These are phyloP conservation scores for Ophiocordyceps camponoti-rufipedis DNA, from an alignment of 2,329 filamentous ascomycete species.

Conservation along the genomic window DNA sequence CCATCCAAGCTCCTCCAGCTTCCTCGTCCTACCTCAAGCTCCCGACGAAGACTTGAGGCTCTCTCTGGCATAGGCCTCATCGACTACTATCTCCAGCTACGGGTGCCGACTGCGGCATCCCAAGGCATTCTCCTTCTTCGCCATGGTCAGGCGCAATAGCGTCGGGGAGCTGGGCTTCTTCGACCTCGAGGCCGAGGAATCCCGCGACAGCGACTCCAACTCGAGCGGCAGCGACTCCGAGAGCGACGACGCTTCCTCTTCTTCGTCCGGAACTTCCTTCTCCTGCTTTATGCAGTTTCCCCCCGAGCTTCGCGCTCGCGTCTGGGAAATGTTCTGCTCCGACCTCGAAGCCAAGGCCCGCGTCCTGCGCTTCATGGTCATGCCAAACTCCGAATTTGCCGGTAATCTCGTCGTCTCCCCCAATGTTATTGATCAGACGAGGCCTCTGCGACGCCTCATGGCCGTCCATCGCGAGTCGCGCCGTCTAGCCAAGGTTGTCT, in stretches of 20 bases:
- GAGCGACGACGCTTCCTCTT: not conserved
- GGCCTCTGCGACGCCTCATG: constrained; percentile 11
- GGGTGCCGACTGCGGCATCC: too few relatives aligned
- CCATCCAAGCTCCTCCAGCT: too few relatives aligned
- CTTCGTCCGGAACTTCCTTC: constrained; percentile 4
- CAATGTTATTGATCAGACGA: constrained; percentile 10
- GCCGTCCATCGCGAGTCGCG: constrained; percentile 19
- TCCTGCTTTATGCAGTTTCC: constrained; percentile 11
- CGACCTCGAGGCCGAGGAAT: constrained; percentile 5
- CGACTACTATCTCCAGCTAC: too few relatives aligned
- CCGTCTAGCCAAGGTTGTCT: constrained; percentile 10
- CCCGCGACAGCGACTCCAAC: not conserved
- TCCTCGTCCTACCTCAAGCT: too few relatives aligned
- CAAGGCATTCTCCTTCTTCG: too few relatives aligned
- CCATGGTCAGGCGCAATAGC: not conserved
- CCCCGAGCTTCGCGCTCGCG: constrained; percentile 13
- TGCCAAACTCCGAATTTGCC: constrained; percentile 2
- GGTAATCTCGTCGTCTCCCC: constrained; percentile 7
- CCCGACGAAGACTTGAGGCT: too few relatives aligned
- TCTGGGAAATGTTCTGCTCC: constrained; percentile 16
- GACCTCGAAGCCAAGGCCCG: constrained; percentile 9
- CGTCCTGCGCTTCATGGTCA: constrained; percentile 4
- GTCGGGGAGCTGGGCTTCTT: not conserved
- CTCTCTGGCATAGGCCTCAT: too few relatives aligned
- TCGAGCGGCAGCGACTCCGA: not conserved